These are phyloP conservation scores for Halophytophthora batemanensis DNA, from an alignment of 352 stramenopile genomes.

Conservation along the genomic window DNA sequence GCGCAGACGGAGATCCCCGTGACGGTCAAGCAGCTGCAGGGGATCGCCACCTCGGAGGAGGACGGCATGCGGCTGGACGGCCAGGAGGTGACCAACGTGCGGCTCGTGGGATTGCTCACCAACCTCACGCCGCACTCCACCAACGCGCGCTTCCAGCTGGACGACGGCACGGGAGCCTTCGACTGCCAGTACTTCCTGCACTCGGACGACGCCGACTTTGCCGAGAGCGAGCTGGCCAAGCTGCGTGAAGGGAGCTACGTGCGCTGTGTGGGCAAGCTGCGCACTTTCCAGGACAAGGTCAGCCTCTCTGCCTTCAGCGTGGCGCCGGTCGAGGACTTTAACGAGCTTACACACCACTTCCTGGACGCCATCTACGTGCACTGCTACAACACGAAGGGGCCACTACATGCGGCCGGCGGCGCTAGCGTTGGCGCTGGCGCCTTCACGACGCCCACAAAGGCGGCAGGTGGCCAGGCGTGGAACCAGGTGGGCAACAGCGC, in stretches of 20 bases:
- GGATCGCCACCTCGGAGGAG: slow-evolving; percentile 41
- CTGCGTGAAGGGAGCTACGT: slow-evolving; percentile 87
- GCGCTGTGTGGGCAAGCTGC: slow-evolving; percentile 88
- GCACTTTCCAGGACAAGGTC: slow-evolving; percentile 88
- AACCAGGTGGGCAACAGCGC: slow-evolving; percentile 19
- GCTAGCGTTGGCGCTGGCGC: slow-evolving; percentile 22
- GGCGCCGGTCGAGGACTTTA: slow-evolving; percentile 83
- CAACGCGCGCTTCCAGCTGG: slow-evolving; percentile 90
- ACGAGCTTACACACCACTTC: slow-evolving; percentile 96
- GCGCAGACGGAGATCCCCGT: slow-evolving; percentile 91
- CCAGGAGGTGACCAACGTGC: slow-evolving; percentile 85
- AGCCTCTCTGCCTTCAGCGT: slow-evolving; percentile 88
- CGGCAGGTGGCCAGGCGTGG: slow-evolving; percentile 11
- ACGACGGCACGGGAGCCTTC: slow-evolving; percentile 93
- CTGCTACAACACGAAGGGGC: slow-evolving; percentile 80
- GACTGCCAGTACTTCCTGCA: slow-evolving; percentile 92
- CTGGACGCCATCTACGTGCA: slow-evolving; percentile 92
- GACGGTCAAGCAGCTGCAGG: slow-evolving; percentile 86
- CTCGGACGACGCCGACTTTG: slow-evolving; percentile 76
- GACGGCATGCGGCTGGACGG: slow-evolving; percentile 86
- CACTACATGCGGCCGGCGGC: slow-evolving; percentile 29
- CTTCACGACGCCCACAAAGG: slow-evolving; percentile 42
- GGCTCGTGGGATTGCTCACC: slow-evolving; percentile 86
- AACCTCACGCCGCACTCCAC: slow-evolving; percentile 80
- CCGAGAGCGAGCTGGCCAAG: slow-evolving; percentile 53